Evolutionary conservation across 495 filamentous ascomycete genomes (phyloP), one percentile per base, ranked within the genome.

Genomic region (Penicillium riverlandense): DNA sequence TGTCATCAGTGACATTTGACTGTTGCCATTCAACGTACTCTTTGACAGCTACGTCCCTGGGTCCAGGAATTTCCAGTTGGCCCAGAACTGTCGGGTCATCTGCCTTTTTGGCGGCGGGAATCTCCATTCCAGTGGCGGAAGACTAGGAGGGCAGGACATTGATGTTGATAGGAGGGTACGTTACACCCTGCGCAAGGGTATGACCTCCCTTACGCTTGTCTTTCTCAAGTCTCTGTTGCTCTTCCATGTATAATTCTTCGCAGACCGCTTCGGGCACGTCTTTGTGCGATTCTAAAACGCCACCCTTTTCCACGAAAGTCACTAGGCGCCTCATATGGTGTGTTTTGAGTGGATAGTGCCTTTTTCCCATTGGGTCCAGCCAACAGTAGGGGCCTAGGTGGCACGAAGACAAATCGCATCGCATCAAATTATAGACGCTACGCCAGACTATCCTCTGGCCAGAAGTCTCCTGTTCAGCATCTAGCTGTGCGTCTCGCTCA

Each of bases 341-440:
- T 22, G 47, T 54, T 14, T 33, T 44, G 2, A 63, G 45, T 36
- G 33, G 54, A 34, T 59, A 57, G 42, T 61, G 57, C 43, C 55
- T 57, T 47, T 54, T 56, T n/a, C 46, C 43, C 8, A 46, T 37
- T 14, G 50, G 47, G 38, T 58, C 55, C 11, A 49, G 46, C 54
- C 55, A 61, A 49, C 47, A 63, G 38, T 60, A 54, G 14, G 49
- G 38, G 6, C 48, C 49, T 16, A 43, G 13, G 8, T 54, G 44
- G 12, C 48, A 59, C 16, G 41, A 41, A 11, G 49, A 36, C n/a
- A 53, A 49, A 41, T 51, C 41, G 44, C 49, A 63, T 27, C 47
- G 48, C 49, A 62, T 55, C 34, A 45, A 47, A 27, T 29, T 55
- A 29, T 57, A 62, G 1, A 59, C 47, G 43, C 53, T 48, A 29